Conservation (phyloP, 2,329 filamentous ascomycete genomes). For the Diaporthe capsici region DNA sequence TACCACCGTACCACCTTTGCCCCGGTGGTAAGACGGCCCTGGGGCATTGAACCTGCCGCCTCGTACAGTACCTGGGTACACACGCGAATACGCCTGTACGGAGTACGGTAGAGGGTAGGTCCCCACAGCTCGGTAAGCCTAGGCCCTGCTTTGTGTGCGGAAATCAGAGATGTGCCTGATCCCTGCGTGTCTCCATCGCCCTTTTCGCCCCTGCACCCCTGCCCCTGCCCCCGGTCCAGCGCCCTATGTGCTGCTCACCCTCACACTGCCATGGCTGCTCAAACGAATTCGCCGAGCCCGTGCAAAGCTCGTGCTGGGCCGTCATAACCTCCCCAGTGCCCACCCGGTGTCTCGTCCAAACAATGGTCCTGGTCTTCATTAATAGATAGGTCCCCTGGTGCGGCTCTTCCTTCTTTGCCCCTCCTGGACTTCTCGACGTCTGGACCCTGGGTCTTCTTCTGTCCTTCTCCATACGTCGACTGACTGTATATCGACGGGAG, state of each 20-base stretch:
- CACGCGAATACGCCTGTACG: background rate
- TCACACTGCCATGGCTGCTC: constrained; percentile 11
- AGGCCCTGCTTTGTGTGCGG: constrained; percentile 21
- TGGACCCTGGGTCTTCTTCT: constrained; percentile 17
- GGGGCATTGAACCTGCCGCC: background rate
- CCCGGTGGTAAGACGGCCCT: constrained; percentile 12
- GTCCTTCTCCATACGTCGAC: constrained; percentile 7
- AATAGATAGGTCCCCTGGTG: constrained; percentile 15
- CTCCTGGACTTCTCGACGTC: background rate
- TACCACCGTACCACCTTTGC: background rate
- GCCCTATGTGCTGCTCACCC: constrained; percentile 1
- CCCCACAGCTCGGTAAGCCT: constrained; percentile 19
- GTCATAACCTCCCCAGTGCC: constrained; percentile 10
- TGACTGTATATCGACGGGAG: constrained; percentile 16
- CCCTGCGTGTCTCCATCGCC: constrained; percentile 2
- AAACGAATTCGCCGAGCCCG: constrained; percentile 6
- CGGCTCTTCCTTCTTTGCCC: background rate
- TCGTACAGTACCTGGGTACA: background rate
- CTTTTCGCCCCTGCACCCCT: background rate
- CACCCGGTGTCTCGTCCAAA: constrained; percentile 1
- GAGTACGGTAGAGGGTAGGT: background rate
- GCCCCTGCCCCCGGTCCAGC: background rate
- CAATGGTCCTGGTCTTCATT: constrained; percentile 2
- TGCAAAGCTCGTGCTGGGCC: constrained; percentile 17
- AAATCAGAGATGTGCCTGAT: constrained; percentile 5